Base-by-base conservation (phyloP, 2,329 filamentous ascomycete genomes). In the Exophiala sideris region DNA sequence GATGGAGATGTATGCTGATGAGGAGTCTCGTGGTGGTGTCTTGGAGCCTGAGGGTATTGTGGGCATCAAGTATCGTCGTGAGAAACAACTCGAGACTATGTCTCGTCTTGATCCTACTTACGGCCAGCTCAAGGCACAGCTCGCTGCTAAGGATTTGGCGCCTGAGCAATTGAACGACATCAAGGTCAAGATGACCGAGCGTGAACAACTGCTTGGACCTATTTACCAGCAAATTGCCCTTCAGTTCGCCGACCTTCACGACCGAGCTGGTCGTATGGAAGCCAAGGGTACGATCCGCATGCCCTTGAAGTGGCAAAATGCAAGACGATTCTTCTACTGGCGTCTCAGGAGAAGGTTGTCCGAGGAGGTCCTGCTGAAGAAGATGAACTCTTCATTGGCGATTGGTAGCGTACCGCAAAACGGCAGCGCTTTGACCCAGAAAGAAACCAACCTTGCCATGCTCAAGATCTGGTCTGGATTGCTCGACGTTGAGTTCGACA, bases 1-100 rank as follows among this genome's bases (percentile, higher is more conserved):
- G 68, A 99, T 99, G 94, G 94, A 99, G 75, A 99, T 99, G 94
- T 99, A 99, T 71, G 94, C 94, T 52, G 94, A 99, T 68, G 86
- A 88, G 62, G 92, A 99, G 63, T 81, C 94, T 52, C 94, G 94
- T 58, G 94, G 92, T 76, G 94, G 94, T 86, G 91, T 99, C 45
- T 83, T 99, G 60, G 94, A 99, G 74, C 94, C 94, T 6, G 94
- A 99, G 72, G 94, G 94, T 78, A 97, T 97, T 69, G 86, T 99
- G 53, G 91, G 91, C 72, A 97, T 99, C 84, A 99, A 97, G 77
- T 99, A 91, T 81, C 89, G 90, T 71, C 92, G 89, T 73, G 92
- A 99, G 67, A 95, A 92, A 79, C 94, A 97, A 77, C 85, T 99
- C 18, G 88, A 95, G 71, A 96, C 92, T 54, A 99, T 99, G 94